Percentiles rank a stretch among this genome's conserved stretches.
Evolutionary conservation across 257 asterid genomes (phyloP).

Genomic region (Ajuga chamaepitys): DNA sequence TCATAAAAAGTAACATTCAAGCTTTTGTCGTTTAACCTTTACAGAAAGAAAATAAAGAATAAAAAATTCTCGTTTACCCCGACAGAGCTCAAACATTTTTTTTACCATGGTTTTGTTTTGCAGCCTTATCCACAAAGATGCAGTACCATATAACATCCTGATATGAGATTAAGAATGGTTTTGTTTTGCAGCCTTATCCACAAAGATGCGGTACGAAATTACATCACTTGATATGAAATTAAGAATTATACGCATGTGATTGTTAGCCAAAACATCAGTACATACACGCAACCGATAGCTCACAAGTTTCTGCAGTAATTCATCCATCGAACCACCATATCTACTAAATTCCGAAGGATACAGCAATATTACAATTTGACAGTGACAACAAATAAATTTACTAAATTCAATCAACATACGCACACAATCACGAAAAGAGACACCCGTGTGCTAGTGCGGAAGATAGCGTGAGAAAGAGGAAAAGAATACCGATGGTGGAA

Average conservation of each 20-base stretch:
- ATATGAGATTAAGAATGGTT: not conserved
- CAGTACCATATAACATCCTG: not conserved
- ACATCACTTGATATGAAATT: no score
- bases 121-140: slow-evolving; percentile 7
- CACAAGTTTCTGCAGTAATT: not conserved
- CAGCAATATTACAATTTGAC: not conserved
- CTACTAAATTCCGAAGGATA: not conserved
- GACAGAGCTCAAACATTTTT: no score
- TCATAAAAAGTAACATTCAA: not conserved
- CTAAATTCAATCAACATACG: not conserved
- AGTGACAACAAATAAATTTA: not conserved
- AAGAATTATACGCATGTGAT: not conserved
- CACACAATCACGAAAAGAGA: not conserved
- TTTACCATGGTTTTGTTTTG: not conserved
- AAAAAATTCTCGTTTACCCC: no score
- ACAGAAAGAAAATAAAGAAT: no score
- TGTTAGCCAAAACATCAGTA: not conserved
- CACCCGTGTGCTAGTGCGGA: not conserved
- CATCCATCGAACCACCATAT: slow-evolving; percentile 3
- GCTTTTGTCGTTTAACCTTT: not conserved
- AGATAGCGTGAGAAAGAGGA: not conserved
- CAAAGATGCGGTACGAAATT: not conserved
- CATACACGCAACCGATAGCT: not conserved
- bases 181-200: slow-evolving; percentile 5
- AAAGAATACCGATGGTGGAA: slow-evolving; percentile 23